These are phyloP conservation scores for Blastocystis sp. DNA, from an alignment of 352 stramenopile species.

Conservation along the genomic window DNA sequence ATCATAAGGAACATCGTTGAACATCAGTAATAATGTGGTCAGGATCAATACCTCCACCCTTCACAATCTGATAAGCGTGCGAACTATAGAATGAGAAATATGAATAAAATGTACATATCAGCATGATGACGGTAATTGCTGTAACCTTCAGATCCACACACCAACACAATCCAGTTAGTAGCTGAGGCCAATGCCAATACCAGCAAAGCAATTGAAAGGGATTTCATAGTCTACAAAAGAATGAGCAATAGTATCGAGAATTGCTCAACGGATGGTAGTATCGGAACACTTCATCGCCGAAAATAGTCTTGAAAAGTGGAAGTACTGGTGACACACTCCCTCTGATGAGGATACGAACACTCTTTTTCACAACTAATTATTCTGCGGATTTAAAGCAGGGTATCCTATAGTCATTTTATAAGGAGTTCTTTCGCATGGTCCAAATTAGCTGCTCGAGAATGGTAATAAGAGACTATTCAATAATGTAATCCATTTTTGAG, in stretches of 20 bases:
- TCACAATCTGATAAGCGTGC: conserved; percentile 80
- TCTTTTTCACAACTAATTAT: too few species aligned
- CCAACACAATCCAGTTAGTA: conserved; percentile 77
- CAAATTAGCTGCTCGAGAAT: too few species aligned
- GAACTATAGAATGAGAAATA: background rate
- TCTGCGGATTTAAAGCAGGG: too few species aligned
- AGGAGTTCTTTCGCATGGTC: too few species aligned
- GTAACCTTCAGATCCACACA: conserved; percentile 77
- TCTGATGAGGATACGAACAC: background rate
- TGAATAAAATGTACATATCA: conserved; percentile 65
- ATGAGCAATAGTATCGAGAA: background rate
- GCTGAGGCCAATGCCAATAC: conserved; percentile 5
- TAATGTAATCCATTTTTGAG: too few species aligned
- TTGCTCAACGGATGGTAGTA: background rate
- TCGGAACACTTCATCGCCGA: background rate
- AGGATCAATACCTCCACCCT: conserved; percentile 74
- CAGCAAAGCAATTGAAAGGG: conserved; percentile 16
- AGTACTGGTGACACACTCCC: background rate
- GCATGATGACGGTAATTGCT: conserved; percentile 81
- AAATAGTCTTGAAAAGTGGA: background rate
- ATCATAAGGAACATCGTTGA: conserved; percentile 75
- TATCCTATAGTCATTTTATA: too few species aligned
- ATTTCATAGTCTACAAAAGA: conserved; percentile 38
- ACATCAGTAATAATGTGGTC: conserved; percentile 83
- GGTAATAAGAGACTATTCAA: too few species aligned